Conservation (phyloP, 768 basidiomycete species). For the Lepiota venenata region DNA sequence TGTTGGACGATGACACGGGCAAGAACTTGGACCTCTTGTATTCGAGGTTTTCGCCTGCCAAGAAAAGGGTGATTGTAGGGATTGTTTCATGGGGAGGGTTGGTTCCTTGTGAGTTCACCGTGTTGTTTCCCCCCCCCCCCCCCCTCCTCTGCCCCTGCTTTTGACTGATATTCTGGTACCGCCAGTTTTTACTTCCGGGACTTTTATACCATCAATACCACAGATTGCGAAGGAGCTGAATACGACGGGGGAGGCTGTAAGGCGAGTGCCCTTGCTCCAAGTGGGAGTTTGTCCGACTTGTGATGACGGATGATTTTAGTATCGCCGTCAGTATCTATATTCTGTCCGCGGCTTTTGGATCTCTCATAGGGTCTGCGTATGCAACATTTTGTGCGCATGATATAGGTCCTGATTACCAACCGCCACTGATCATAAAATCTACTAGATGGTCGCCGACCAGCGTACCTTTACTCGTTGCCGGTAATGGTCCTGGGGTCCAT, state of each 20-base stretch:
- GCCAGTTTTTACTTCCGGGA: conserved; percentile 66
- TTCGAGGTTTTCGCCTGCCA: conserved; percentile 45
- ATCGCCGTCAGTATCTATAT: conserved; percentile 35
- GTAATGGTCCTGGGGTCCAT: conserved; percentile 56
- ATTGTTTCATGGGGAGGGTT: conserved; percentile 62
- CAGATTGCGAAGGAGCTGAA: conserved; percentile 65
- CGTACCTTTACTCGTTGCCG: conserved; percentile 62
- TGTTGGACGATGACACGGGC: conserved; percentile 20
- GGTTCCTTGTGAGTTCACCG: conserved; percentile 45
- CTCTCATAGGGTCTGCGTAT: conserved; percentile 30
- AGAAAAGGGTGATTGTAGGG: conserved; percentile 51
- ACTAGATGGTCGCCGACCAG: conserved; percentile 60
- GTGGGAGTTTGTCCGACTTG: not conserved
- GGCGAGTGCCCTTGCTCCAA: conserved; percentile 30
- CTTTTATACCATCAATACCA: conserved; percentile 74
- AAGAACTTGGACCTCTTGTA: conserved; percentile 42
- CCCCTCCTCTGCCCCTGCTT: too few relatives aligned
- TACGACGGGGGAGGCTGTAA: conserved; percentile 54
- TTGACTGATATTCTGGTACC: not conserved
- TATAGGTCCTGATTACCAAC: too few relatives aligned
- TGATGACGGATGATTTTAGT: conserved; percentile 14
- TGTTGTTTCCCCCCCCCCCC: not conserved
- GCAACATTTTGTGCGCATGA: conserved; percentile 33
- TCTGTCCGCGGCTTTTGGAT: conserved; percentile 30
- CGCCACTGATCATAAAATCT: not conserved